Evolutionary conservation across 306 rosid species (phyloP).

Genomic region (Argentina anserina): DNA sequence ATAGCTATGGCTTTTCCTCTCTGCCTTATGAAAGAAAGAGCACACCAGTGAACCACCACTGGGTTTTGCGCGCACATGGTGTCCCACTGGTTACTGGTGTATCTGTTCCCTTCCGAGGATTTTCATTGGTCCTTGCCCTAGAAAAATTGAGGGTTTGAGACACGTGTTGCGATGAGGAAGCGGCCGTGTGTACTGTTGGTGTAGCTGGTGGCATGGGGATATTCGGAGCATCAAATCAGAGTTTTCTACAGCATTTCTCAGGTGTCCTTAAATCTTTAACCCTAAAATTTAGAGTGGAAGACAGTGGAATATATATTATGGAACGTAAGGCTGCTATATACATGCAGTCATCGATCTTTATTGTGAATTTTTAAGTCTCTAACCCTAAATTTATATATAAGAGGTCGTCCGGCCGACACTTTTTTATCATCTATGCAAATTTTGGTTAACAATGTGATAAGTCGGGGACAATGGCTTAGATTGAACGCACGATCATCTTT

Average conservation of each 20-base stretch:
- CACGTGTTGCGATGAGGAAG: slow-evolving; percentile 39
- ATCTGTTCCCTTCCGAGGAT: neutral
- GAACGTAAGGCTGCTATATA: neutral
- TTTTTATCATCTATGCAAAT: no score
- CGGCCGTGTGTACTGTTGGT: neutral
- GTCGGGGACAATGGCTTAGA: no score
- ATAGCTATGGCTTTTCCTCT: slow-evolving; percentile 43
- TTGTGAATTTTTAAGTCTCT: no score
- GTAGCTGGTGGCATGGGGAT: slow-evolving; percentile 28
- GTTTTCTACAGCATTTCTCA: slow-evolving; percentile 40
- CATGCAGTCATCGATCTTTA: no score
- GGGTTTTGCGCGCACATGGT: slow-evolving; percentile 56
- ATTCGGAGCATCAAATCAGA: slow-evolving; percentile 21
- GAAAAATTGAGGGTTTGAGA: slow-evolving; percentile 5
- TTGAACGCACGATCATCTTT: no score
- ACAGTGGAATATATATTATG: slow-evolving; percentile 23
- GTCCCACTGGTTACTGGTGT: slow-evolving; percentile 34
- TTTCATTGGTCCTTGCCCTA: neutral
- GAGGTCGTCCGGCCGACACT: no score
- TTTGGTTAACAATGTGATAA: no score
- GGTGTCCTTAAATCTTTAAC: slow-evolving; percentile 47
- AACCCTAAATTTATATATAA: no score
- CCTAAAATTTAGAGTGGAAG: no score
- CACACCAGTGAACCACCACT: slow-evolving; percentile 24
- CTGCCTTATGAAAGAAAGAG: slow-evolving; percentile 23